These are phyloP conservation scores for Medicago arabica DNA, from an alignment of 306 rosid genomes.

Conservation along the genomic window DNA sequence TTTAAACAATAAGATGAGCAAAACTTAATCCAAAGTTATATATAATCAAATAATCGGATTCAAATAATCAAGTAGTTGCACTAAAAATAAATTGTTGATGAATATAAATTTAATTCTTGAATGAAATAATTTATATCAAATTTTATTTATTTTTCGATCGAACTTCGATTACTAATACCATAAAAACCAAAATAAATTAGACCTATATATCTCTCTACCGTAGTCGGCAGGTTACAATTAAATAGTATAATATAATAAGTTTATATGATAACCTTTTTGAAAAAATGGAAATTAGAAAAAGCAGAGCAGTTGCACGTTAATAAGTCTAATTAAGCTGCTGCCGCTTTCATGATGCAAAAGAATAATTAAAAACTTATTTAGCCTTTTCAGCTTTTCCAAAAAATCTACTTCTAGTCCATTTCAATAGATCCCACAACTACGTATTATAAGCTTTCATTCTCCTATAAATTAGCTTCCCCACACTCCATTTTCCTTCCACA, in stretches of 20 bases:
- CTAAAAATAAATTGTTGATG: too few relatives aligned
- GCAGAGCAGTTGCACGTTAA: background rate
- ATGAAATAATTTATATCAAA: too few relatives aligned
- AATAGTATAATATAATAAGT: background rate
- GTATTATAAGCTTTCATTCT: background rate
- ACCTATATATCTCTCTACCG: background rate
- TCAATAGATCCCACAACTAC: background rate
- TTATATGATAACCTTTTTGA: slow-evolving; percentile 6
- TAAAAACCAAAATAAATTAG: too few relatives aligned
- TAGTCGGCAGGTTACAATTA: slow-evolving; percentile 3
- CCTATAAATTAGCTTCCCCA: slow-evolving; percentile 58
- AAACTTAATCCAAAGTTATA: background rate
- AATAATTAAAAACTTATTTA: background rate
- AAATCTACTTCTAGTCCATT: background rate
- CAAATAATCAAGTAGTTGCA: too few relatives aligned
- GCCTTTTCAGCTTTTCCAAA: background rate
- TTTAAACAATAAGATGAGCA: background rate
- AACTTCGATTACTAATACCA: too few relatives aligned
- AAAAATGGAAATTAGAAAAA: slow-evolving; percentile 3
- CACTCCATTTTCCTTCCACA: slow-evolving; percentile 28
- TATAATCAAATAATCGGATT: too few relatives aligned
- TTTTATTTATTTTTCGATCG: too few relatives aligned
- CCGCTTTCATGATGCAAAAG: slow-evolving; percentile 10
- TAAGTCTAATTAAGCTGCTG: slow-evolving; percentile 26
- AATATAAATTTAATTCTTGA: too few relatives aligned